These are phyloP conservation scores for Homolaphlyctis polyrhiza DNA, from an alignment of 371 early-diverging fungal species.

Conservation along the genomic window DNA sequence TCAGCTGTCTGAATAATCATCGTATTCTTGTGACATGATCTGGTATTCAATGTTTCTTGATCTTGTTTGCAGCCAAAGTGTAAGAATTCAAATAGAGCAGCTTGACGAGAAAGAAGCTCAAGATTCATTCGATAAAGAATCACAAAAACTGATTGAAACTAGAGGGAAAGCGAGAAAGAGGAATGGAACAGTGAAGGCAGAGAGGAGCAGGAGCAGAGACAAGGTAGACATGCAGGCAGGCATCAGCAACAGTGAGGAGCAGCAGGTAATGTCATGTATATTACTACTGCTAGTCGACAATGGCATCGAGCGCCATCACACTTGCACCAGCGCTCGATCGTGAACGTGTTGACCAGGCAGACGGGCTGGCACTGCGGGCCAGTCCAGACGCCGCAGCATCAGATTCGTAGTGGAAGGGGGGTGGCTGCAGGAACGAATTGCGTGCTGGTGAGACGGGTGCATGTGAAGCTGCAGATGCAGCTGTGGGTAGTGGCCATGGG, in stretches of 20 bases:
- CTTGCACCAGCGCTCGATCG: too few species aligned
- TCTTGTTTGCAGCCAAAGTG: not conserved
- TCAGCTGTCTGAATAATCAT: not conserved
- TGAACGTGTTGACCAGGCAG: not conserved
- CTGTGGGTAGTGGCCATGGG: not conserved
- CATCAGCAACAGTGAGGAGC: too few species aligned
- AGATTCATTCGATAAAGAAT: not conserved
- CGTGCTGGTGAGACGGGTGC: not conserved
- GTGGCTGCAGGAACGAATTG: not conserved
- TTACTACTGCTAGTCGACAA: too few species aligned
- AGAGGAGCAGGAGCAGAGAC: not conserved
- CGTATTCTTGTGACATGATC: not conserved
- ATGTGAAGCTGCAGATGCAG: not conserved
- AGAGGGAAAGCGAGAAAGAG: not conserved
- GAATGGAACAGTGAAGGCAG: not conserved
- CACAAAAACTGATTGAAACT: not conserved
- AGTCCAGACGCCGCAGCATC: not conserved
- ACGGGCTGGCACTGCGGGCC: not conserved
- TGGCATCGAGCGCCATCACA: not conserved
- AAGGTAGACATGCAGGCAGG: not conserved
- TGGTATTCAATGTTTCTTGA: not conserved
- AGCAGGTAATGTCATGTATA: too few species aligned
- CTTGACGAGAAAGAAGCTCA: not conserved
- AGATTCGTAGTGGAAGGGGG: not conserved
- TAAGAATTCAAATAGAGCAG: not conserved